Base-by-base conservation (phyloP, 1,139 yeast genomes). In the Kluyveromyces marxianus region DNA sequence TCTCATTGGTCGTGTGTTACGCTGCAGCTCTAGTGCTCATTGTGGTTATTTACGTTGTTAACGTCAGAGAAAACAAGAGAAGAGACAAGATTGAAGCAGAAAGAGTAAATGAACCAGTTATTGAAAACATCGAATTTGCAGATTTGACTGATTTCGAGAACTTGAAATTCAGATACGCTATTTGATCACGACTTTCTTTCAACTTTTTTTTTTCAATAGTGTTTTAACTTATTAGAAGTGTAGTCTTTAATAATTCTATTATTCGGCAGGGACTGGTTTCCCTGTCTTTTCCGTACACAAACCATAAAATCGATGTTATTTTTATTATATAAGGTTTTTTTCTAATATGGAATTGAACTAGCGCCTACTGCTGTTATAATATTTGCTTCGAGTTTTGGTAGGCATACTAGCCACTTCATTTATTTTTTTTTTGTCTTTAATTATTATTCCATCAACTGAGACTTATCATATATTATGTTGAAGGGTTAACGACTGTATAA, bases 401-500 rank as follows among this genome's bases (percentile, higher is more conserved):
- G 21, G 21, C 21, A 2, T 14, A 14, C 21, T 14, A 14, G 21
- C 21, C 21, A 14, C 21, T 14, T 14, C 21, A 14, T 14, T 14
- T 14, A 29, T 29, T 7, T 29, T 29, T 6, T 6, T 29, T 7
- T 29, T 29, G 31, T 29, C 7, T 7, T 8, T 29, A 7, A 7
- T 8, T 29, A 7, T 8, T 8, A 29, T 29, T 29, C 8, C 7
- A 2, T 29, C 7, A 29, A 4, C 14, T 7, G 14, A 32, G 4
- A 10, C 14, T 10, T 32, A 32, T 36, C 39, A 36, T 36, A 64
- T 55, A 42, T 62, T 58, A 37, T 54, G 62, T 43, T 68, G 67
- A 37, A 70, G 50, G 3, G 87, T 81, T 63, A 81, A 70, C 7
- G 82, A 70, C 50, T 72, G 75, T 2, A 84, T 84, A 25, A 81